A percentile compares a stretch with the other conserved stretches of the same genome.
Evolutionary conservation across 495 filamentous ascomycete genomes (phyloP).

Genomic region (Penicillium alfredii): DNA sequence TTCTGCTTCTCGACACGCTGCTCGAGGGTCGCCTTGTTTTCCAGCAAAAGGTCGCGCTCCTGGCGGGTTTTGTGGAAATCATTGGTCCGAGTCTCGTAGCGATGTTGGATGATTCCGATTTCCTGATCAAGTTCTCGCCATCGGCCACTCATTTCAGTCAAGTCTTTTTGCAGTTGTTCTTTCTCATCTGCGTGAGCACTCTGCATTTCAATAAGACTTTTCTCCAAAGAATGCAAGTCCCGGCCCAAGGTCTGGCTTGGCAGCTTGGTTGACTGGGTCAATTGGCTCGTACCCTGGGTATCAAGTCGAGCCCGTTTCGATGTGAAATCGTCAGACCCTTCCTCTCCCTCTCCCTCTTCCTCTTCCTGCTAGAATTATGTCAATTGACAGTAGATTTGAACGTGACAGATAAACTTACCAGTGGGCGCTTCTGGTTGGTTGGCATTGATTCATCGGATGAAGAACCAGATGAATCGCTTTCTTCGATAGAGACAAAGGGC

Average conservation of each 20-base stretch:
- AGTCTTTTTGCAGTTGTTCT: slow-evolving; percentile 22
- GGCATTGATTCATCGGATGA: slow-evolving; percentile 15
- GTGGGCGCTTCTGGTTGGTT: slow-evolving; percentile 28
- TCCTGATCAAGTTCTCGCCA: slow-evolving; percentile 24
- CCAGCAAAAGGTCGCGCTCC: slow-evolving; percentile 27
- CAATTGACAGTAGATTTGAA: background rate
- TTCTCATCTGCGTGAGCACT: slow-evolving; percentile 25
- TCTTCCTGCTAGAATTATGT: slow-evolving; percentile 21
- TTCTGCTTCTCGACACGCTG: slow-evolving; percentile 35
- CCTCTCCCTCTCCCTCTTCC: slow-evolving; percentile 21
- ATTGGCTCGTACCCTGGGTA: slow-evolving; percentile 27
- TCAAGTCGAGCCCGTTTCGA: slow-evolving; percentile 33
- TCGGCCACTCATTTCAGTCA: slow-evolving; percentile 18
- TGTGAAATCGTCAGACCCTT: too few relatives aligned
- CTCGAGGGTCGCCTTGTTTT: slow-evolving; percentile 21
- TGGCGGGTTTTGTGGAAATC: slow-evolving; percentile 35
- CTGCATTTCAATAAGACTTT: slow-evolving; percentile 32
- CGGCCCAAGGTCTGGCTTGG: slow-evolving; percentile 28
- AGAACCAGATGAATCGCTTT: slow-evolving; percentile 14
- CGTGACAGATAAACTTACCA: slow-evolving; percentile 25
- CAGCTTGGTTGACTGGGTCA: slow-evolving; percentile 30
- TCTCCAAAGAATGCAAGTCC: slow-evolving; percentile 30
- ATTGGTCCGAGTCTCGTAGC: slow-evolving; percentile 37
- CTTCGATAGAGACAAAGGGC: slow-evolving; percentile 21
- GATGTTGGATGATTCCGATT: slow-evolving; percentile 34